phyloP scores from a whole-genome alignment of 257 asterid species.

The Forsythia viridissima region DNA sequence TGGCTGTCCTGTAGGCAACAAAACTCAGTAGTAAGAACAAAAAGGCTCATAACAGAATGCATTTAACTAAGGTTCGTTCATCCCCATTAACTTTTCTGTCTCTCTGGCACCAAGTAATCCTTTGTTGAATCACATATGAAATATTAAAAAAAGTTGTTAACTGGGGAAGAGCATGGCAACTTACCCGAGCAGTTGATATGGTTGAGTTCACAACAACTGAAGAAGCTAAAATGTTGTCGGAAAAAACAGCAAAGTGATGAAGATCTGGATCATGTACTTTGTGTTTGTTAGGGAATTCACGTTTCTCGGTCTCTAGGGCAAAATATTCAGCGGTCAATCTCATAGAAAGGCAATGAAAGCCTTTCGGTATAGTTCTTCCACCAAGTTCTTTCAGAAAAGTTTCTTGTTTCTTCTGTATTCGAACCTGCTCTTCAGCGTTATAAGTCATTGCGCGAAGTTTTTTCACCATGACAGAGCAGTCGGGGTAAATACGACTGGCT shows the following conservation, averaged over 20 bases:
- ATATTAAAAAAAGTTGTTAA: neutral
- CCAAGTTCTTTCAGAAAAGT: slow-evolving; percentile 70
- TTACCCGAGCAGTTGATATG: slow-evolving; percentile 66
- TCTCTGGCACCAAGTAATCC: slow-evolving; percentile 5
- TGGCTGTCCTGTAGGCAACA: neutral
- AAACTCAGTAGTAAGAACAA: neutral
- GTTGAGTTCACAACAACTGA: slow-evolving; percentile 93
- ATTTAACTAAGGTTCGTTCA: neutral
- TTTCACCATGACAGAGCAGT: slow-evolving; percentile 79
- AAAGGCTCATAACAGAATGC: neutral
- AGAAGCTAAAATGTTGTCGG: slow-evolving; percentile 90
- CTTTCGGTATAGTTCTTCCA: slow-evolving; percentile 89
- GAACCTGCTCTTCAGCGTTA: slow-evolving; percentile 83
- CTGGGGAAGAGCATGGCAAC: slow-evolving; percentile 26
- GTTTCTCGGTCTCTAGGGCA: slow-evolving; percentile 52
- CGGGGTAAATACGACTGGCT: slow-evolving; percentile 81
- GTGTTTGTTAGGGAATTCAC: slow-evolving; percentile 59
- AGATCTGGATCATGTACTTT: slow-evolving; percentile 63
- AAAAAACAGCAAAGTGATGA: slow-evolving; percentile 81
- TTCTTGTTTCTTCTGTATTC: slow-evolving; percentile 60
- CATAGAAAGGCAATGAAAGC: slow-evolving; percentile 94
- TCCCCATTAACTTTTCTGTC: slow-evolving; percentile 1
- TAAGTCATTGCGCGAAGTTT: slow-evolving; percentile 85
- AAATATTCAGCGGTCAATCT: slow-evolving; percentile 83
- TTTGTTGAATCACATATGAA: neutral